Conservation (phyloP, 1,139 yeast species). For the Suhomyces coccinellae region DNA sequence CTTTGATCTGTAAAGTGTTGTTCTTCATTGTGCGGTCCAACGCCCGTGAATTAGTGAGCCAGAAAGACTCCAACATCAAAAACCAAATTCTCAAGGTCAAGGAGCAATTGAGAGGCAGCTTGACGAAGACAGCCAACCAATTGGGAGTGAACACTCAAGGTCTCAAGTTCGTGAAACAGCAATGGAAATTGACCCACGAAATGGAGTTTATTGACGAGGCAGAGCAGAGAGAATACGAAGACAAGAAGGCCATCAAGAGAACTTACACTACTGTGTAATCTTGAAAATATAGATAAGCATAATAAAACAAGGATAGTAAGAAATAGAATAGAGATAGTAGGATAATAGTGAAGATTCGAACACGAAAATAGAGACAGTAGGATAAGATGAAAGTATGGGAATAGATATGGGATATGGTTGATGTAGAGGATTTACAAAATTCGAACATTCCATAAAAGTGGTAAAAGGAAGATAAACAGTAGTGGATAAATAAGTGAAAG, state of each 20-base stretch:
- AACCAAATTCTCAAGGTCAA: constrained; percentile 61
- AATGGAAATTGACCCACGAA: constrained; percentile 78
- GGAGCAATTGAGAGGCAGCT: constrained; percentile 52
- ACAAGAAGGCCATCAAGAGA: constrained; percentile 65
- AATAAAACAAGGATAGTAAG: too few relatives aligned
- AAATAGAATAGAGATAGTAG: too few relatives aligned
- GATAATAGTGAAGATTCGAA: too few relatives aligned
- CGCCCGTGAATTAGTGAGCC: constrained; percentile 70
- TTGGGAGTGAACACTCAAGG: constrained; percentile 92
- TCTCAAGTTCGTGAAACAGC: constrained; percentile 65
- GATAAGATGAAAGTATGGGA: too few relatives aligned
- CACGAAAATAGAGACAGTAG: too few relatives aligned
- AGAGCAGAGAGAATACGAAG: constrained; percentile 56
- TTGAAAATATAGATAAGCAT: not conserved
- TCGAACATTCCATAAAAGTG: too few relatives aligned
- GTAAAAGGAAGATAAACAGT: too few relatives aligned
- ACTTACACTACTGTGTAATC: constrained; percentile 47
- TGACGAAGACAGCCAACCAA: constrained; percentile 53
- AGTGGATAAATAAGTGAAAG: too few relatives aligned
- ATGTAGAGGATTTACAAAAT: too few relatives aligned
- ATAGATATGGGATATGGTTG: too few relatives aligned
- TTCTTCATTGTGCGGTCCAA: constrained; percentile 73
- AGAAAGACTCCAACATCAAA: constrained; percentile 62
- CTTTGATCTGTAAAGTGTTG: constrained; percentile 70
- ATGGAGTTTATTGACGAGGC: constrained; percentile 72